Evolutionary conservation across 78 protist species (phyloP).

Genomic region (Dictyostelium capitatum): DNA sequence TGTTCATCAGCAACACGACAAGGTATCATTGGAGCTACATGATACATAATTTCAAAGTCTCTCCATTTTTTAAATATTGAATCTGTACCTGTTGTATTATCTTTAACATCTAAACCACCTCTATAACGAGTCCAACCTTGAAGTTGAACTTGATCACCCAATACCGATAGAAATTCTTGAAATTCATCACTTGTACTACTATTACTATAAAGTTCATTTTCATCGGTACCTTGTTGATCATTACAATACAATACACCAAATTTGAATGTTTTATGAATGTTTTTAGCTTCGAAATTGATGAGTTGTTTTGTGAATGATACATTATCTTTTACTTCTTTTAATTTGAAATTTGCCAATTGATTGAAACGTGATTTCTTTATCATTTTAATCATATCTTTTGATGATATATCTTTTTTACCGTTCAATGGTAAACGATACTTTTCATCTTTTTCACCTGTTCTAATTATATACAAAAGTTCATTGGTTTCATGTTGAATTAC

Average conservation of each 20-base stretch:
- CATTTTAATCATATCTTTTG: constrained; percentile 71
- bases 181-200: constrained; percentile 14
- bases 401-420: constrained; percentile 35
- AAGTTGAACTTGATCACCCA: constrained; percentile 78
- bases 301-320: constrained; percentile 8
- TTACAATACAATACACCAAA: constrained; percentile 82
- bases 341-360: constrained; percentile 32
- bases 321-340: constrained; percentile 56
- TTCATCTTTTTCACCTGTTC: constrained; percentile 71
- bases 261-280: constrained; percentile 75
- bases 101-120: constrained; percentile 86
- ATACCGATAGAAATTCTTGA: constrained; percentile 53
- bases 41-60: constrained; percentile 88
- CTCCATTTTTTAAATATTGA: constrained; percentile 51
- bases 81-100: constrained; percentile 80
- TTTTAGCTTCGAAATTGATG: constrained; percentile 50
- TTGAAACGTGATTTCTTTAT: constrained; percentile 61
- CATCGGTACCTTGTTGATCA: constrained; percentile 80
- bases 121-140: constrained; percentile 80
- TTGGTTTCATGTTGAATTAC: neutral
- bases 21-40: constrained; percentile 84
- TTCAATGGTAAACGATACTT: constrained; percentile 28
- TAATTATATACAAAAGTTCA: constrained; percentile 53
- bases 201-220: constrained; percentile 76
- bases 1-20: constrained; percentile 54